Conservation (phyloP, 2,329 filamentous ascomycete species). For the Pseudogymnoascus sp. region DNA sequence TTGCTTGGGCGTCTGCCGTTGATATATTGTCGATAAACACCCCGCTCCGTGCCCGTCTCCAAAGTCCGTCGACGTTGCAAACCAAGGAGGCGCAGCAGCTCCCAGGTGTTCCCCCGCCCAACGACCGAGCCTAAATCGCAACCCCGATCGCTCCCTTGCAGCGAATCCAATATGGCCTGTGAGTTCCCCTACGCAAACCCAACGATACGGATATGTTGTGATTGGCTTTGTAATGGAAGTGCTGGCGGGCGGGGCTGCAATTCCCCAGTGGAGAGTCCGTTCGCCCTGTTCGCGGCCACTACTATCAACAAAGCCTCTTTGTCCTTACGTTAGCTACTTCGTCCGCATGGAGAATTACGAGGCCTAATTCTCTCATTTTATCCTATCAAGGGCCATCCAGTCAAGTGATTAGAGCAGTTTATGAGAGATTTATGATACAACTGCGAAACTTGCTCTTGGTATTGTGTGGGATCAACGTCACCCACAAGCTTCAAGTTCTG, state of each 20-base stretch:
- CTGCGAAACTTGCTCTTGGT: background rate
- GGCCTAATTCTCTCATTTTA: background rate
- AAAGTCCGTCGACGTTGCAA: background rate
- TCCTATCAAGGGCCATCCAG: background rate
- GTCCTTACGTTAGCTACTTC: background rate
- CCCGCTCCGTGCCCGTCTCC: background rate
- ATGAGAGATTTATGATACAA: conserved; percentile 7
- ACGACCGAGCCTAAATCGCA: conserved; percentile 1
- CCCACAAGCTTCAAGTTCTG: background rate
- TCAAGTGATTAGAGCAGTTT: background rate
- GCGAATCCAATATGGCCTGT: conserved; percentile 1
- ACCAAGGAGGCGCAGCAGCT: conserved; percentile 4
- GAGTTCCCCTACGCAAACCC: background rate
- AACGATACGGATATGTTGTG: conserved; percentile 1
- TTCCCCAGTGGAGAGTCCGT: background rate
- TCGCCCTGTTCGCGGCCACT: background rate
- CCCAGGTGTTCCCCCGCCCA: background rate
- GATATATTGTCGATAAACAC: conserved; percentile 6
- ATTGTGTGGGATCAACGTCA: background rate
- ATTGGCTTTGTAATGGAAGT: conserved; percentile 3
- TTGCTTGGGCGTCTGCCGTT: background rate
- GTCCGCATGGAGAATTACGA: background rate
- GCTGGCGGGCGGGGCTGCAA: background rate
- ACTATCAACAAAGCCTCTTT: background rate
- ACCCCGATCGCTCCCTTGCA: conserved; percentile 4